Conservation (phyloP, 1,139 yeast genomes). For the Yamadazyma sp. region DNA sequence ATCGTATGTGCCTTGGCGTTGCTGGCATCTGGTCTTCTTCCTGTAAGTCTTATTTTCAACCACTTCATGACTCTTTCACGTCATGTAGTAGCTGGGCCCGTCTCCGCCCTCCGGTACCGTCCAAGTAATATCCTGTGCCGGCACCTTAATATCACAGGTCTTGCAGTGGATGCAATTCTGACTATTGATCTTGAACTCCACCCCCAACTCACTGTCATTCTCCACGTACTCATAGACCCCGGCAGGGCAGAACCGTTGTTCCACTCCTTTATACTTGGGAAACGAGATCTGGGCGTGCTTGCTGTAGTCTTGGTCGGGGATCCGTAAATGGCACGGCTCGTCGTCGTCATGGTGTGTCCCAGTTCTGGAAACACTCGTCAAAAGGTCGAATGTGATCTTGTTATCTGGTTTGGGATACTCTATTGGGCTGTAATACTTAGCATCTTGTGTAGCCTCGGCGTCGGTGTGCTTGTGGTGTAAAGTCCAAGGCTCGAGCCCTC, state of each 20-base stretch:
- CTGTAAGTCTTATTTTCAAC: no score
- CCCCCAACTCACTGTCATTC: constrained; percentile 64
- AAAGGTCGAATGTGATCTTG: constrained; percentile 79
- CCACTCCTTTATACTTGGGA: constrained; percentile 82
- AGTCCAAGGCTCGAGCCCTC: constrained; percentile 88
- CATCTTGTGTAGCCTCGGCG: constrained; percentile 66
- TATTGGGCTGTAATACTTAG: constrained; percentile 64
- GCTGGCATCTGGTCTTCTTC: neutral
- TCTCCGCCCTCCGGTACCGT: constrained; percentile 97
- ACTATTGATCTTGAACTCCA: constrained; percentile 85
- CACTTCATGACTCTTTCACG: no score
- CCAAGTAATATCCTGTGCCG: constrained; percentile 93
- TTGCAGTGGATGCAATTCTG: constrained; percentile 98
- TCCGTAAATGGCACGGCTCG: constrained; percentile 83
- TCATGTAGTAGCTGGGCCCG: constrained; percentile 91
- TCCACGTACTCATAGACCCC: constrained; percentile 94
- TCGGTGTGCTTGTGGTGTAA: constrained; percentile 71
- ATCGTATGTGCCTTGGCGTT: neutral
- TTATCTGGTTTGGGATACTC: constrained; percentile 96
- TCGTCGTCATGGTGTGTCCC: constrained; percentile 96
- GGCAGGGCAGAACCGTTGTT: constrained; percentile 93
- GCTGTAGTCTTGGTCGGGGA: constrained; percentile 69
- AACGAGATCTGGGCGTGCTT: constrained; percentile 68
- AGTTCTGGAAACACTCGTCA: constrained; percentile 91
- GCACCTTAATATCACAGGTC: constrained; percentile 96